Evolutionary conservation across 2,329 filamentous ascomycete genomes (phyloP), one percentile per base, ranked within the genome.

Genomic region (Sordariomycetes sp.): DNA sequence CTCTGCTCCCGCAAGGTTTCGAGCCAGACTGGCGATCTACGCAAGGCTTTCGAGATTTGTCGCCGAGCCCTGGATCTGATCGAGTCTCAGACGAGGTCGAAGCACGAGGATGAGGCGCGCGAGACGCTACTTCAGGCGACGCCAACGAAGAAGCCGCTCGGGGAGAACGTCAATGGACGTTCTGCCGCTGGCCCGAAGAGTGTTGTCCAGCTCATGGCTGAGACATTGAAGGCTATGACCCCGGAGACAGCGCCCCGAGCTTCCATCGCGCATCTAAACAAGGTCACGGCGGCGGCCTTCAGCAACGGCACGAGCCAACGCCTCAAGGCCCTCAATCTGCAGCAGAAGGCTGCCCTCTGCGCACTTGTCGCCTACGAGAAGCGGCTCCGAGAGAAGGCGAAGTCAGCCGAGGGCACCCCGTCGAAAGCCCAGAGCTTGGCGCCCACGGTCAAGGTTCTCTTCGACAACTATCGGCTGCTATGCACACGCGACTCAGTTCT

Each of bases 331-430:
- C 74, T 98, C 37, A 98, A 96, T 53, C 70, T 98, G 3, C 93
- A 98, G 53, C 92, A 98, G 57, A 96, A 94, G 57, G 92, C 90
- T 4, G 87, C 90, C 0, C 70, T 98, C 8, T 98, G 92, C 61
- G 78, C 90, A 1, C 68, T 98, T 11, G 72, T 90, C 25, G 86
- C 86, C 3, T 75, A 92, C n/a, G 88, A 95, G 55, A 85, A 82
- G 47, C 78, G 77, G 42, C 81, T 75, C 44, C 68, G 75, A 32
- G 63, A 63, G 7, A 48, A 39, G 35, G 61, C 65, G 37, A 73
- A 62, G 47, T 62, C 61, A 24, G 45, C 58, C 15, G 51, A 49
- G 21, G 46, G 48, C 25, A 78, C 81, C 2, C 79, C 81, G 0
- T 78, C 77, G 8, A 85, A 82, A 49, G 56, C 64, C 5, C 63